These are phyloP conservation scores for Viola odorata DNA, from an alignment of 345 rosid genomes.

Conservation along the genomic window DNA sequence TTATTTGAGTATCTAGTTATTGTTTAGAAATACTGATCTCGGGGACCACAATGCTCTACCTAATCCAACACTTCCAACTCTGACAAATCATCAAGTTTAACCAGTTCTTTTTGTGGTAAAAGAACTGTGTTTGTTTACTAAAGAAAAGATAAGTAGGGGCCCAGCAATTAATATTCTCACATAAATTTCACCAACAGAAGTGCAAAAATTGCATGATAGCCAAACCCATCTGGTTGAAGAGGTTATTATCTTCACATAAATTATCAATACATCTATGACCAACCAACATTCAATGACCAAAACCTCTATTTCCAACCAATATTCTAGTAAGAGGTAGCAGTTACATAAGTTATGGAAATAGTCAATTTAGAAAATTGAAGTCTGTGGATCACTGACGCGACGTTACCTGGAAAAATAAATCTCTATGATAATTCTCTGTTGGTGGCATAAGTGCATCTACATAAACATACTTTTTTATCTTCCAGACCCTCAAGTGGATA, in stretches of 20 bases:
- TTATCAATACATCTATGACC: background rate
- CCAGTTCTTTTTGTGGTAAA: too few species aligned
- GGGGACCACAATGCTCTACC: too few species aligned
- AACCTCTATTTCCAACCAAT: background rate
- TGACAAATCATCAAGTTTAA: too few species aligned
- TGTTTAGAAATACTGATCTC: background rate
- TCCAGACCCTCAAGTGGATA: slow-evolving; percentile 79
- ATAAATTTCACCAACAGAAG: too few species aligned
- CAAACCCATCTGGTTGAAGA: too few species aligned
- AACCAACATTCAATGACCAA: background rate
- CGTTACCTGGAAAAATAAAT: slow-evolving; percentile 78
- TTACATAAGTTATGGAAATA: background rate
- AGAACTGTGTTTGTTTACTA: too few species aligned
- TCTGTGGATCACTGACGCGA: background rate
- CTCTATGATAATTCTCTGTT: slow-evolving; percentile 71
- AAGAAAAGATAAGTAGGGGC: too few species aligned
- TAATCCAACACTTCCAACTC: too few species aligned
- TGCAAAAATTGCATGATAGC: too few species aligned
- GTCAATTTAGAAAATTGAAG: background rate
- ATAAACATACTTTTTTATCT: slow-evolving; percentile 62
- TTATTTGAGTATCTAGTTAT: background rate
- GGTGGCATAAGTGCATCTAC: slow-evolving; percentile 90
- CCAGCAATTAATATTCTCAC: too few species aligned
- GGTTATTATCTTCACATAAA: too few species aligned
- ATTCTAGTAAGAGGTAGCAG: background rate